phyloP scores from a whole-genome alignment of 2,329 filamentous ascomycete species.

The Raffaelea albimanens region DNA sequence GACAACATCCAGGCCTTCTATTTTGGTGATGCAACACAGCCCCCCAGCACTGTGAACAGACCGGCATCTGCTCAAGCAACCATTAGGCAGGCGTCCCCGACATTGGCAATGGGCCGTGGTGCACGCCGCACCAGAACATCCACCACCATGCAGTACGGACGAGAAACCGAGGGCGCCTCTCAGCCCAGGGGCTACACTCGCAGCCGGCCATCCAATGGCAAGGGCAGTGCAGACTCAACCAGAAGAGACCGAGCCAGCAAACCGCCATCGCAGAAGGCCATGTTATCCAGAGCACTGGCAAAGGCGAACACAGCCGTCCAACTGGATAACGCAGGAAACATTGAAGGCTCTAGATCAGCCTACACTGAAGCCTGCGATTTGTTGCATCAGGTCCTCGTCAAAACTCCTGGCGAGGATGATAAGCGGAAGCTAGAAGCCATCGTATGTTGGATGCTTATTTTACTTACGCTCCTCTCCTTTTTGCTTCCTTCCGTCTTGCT shows the following conservation, averaged over 20 bases:
- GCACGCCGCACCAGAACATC: conserved; percentile 7
- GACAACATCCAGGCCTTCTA: conserved; percentile 11
- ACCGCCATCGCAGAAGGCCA: conserved; percentile 75
- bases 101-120: background rate
- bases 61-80: background rate
- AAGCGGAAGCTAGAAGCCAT: conserved; percentile 87
- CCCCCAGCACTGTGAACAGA: background rate
- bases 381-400: conserved; percentile 76
- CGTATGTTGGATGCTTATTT: conserved; percentile 46
- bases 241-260: conserved; percentile 26
- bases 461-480: background rate
- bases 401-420: conserved; percentile 79
- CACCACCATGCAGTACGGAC: conserved; percentile 23
- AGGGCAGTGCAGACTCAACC: conserved; percentile 24
- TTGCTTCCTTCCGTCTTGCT: background rate
- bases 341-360: conserved; percentile 80
- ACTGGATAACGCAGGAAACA: conserved; percentile 92
- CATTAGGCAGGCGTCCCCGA: background rate
- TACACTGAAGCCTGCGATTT: conserved; percentile 87
- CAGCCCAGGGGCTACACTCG: conserved; percentile 31
- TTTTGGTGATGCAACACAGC: conserved; percentile 9
- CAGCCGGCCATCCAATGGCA: conserved; percentile 37
- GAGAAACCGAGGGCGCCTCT: conserved; percentile 16
- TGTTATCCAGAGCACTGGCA: conserved; percentile 90
- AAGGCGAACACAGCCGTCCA: conserved; percentile 95